A percentile compares a stretch with the other conserved stretches of the same genome.
These are phyloP conservation scores for Rhodotorula glutinis DNA, from an alignment of 1,284 basidiomycete genomes.

Conservation along the genomic window DNA sequence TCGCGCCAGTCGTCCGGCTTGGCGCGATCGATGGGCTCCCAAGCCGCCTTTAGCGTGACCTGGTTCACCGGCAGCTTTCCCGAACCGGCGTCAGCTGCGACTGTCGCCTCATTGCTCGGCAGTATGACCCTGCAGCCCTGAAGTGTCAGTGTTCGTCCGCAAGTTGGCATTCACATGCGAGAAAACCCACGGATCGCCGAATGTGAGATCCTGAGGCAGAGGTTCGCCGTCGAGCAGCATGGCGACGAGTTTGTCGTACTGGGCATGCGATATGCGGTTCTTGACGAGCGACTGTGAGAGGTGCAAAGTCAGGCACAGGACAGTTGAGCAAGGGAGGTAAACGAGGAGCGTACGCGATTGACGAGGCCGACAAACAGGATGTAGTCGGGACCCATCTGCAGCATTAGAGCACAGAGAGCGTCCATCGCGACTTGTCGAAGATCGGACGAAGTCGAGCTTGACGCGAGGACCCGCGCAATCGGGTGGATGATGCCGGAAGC, in stretches of 20 bases:
- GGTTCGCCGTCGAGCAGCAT: slow-evolving; percentile 90
- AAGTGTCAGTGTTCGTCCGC: slow-evolving; percentile 1
- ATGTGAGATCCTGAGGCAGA: slow-evolving; percentile 62
- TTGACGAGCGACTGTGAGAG: slow-evolving; percentile 64
- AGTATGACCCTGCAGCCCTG: slow-evolving; percentile 25
- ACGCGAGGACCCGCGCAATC: slow-evolving; percentile 78
- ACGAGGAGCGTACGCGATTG: slow-evolving; percentile 69
- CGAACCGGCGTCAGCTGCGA: slow-evolving; percentile 62
- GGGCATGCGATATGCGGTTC: slow-evolving; percentile 75
- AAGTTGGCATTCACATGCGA: neutral
- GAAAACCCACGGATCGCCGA: slow-evolving; percentile 49
- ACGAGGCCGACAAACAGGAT: slow-evolving; percentile 97
- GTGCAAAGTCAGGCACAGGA: neutral
- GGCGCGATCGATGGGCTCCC: slow-evolving; percentile 71
- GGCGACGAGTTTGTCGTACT: slow-evolving; percentile 82
- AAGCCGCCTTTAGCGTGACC: slow-evolving; percentile 93
- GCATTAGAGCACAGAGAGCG: slow-evolving; percentile 83
- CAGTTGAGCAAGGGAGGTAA: neutral
- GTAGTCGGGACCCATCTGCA: slow-evolving; percentile 93
- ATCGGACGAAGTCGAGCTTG: slow-evolving; percentile 61
- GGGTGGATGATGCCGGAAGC: slow-evolving; percentile 97
- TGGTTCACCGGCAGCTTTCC: slow-evolving; percentile 94
- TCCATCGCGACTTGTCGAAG: slow-evolving; percentile 86
- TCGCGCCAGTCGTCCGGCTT: slow-evolving; percentile 83
- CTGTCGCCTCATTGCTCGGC: slow-evolving; percentile 49